Percentiles rank a stretch among this genome's conserved stretches.
Evolutionary conservation across 1,139 yeast species (phyloP).

Genomic region (Blastobotrys capitulatus): DNA sequence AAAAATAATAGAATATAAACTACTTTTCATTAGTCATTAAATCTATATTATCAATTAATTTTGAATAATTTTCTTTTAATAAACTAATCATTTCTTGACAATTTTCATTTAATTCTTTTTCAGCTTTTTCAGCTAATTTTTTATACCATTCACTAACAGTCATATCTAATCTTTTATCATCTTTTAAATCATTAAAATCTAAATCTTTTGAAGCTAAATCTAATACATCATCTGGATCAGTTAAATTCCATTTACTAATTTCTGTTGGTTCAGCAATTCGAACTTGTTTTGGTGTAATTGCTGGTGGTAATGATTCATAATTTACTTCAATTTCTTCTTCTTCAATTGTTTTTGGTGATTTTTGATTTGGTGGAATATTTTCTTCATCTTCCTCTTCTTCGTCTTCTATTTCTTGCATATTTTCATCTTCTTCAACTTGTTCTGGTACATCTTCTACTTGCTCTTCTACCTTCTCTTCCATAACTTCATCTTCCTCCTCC

Average conservation of each 20-base stretch:
- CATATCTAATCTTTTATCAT: conserved; percentile 37
- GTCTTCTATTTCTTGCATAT: not conserved
- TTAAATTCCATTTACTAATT: conserved; percentile 18
- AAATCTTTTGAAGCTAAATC: conserved; percentile 4
- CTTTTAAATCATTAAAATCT: not conserved
- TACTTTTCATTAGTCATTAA: conserved; percentile 12
- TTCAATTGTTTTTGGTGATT: not conserved
- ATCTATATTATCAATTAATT: conserved; percentile 24
- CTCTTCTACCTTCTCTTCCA: not conserved
- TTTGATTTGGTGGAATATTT: not conserved
- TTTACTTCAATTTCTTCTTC: not conserved
- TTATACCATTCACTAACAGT: conserved; percentile 66
- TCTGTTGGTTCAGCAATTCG: conserved; percentile 9
- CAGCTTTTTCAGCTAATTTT: conserved; percentile 37
- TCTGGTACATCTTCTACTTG: not conserved
- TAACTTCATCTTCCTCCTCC: not conserved
- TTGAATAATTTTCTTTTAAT: conserved; percentile 25
- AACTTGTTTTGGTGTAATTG: conserved; percentile 12
- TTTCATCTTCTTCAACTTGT: not conserved
- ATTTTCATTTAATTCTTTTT: conserved; percentile 28
- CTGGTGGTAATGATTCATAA: not conserved
- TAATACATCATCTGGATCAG: conserved; percentile 8
- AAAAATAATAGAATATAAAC: conserved; percentile 2
- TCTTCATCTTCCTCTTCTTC: not conserved
- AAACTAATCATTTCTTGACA: conserved; percentile 32